Evolutionary conservation across 2,329 filamentous ascomycete genomes (phyloP), one percentile per base, ranked within the genome.

Genomic region (Ustulina deusta): DNA sequence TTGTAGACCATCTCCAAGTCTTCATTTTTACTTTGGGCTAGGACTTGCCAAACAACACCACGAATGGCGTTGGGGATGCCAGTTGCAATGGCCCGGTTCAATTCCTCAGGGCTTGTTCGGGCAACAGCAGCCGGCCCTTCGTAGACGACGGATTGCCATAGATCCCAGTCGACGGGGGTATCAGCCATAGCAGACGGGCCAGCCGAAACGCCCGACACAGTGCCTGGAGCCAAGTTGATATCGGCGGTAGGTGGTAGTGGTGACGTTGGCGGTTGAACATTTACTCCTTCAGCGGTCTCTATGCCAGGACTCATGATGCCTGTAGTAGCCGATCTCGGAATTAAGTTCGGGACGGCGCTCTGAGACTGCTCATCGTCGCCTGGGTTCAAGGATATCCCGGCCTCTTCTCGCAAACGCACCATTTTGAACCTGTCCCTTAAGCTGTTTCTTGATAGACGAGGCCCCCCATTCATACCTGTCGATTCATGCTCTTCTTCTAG

Each of bases 1-100:
- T 87, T 88, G 81, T 98, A 99, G n/a, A 94, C 87, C 17, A 85
- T 82, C 80, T 99, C 96, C 20, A 99, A 83, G 51, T 97, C 93
- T 68, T 95, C 91, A 74, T 93, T 97, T 80, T 97, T 97, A 82
- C 94, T 97, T 77, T 97, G 93, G 3, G 96, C 94, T 69, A 99
- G 83, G 7, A 98, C 95, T 81, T 99, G 96, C 96, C 96, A 99
- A 58, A 99, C 94, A 2, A 99, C 96, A n/a, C 96, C 97, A 66
- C 96, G 90, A 69, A 99, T 97, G 2, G 94, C 95, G 72, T 91
- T 94, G 0, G 96, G 96, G 65, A 99, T 99, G 36, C 96, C 96
- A 44, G 91, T 92, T 57, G 95, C 93, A 74, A 99, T 97, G 25
- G 96, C 94, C 72, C 87, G 89, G 77, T 95, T 97, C 65, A 99